These are phyloP conservation scores for Setomelanomma holmii DNA, from an alignment of 2,329 filamentous ascomycete genomes.

Conservation along the genomic window DNA sequence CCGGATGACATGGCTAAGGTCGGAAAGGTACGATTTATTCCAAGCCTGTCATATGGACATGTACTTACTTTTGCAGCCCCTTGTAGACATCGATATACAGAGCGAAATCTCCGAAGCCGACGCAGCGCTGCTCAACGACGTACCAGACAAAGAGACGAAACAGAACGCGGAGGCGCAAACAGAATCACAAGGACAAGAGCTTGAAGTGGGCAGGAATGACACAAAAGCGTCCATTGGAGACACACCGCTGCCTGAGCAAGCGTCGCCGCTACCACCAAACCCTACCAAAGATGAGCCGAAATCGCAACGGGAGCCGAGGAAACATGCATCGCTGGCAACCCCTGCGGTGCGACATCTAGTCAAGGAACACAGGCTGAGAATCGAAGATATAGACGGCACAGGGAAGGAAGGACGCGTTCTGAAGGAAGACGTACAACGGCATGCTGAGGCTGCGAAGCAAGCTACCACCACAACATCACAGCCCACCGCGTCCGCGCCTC, in stretches of 20 bases:
- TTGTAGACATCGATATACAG: conserved; percentile 94
- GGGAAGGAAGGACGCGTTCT: conserved; percentile 89
- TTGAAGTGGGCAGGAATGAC: conserved; percentile 44
- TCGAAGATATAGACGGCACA: conserved; percentile 79
- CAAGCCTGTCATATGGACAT: background rate
- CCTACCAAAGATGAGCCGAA: conserved; percentile 22
- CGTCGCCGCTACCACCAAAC: conserved; percentile 27
- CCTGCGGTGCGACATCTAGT: conserved; percentile 89
- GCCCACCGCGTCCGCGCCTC: conserved; percentile 35
- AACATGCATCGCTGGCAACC: conserved; percentile 79
- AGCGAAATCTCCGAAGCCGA: conserved; percentile 74
- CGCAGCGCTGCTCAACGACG: conserved; percentile 50
- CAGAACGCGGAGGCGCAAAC: conserved; percentile 22
- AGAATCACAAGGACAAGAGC: conserved; percentile 24
- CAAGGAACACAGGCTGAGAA: conserved; percentile 79
- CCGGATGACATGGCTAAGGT: conserved; percentile 96
- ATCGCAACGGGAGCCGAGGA: conserved; percentile 57
- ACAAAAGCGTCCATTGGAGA: conserved; percentile 36
- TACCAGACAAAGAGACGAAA: conserved; percentile 32
- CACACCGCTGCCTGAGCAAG: conserved; percentile 18
- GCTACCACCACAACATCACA: conserved; percentile 34
- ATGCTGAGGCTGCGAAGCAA: conserved; percentile 30
- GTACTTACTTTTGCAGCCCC: conserved; percentile 62
- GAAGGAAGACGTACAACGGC: conserved; percentile 82
- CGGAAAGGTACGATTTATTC: conserved; percentile 68